A percentile compares a stretch with the other conserved stretches of the same genome.
Conservation (phyloP, 768 basidiomycete species). For the Hysterangium stoloniferum region DNA sequence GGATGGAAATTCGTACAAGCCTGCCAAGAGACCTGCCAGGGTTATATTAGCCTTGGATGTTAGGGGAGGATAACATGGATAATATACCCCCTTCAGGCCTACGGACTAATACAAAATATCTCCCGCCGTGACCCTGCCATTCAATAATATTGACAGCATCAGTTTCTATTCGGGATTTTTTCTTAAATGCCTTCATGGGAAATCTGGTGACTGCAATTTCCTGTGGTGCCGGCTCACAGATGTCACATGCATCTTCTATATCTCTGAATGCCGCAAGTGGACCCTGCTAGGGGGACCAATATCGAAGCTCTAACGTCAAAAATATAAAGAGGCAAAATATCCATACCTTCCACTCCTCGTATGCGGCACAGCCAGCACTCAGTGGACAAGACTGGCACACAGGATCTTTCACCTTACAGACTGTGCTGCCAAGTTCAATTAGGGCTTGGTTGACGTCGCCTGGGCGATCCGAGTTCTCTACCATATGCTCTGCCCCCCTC, state of each 20-base stretch:
- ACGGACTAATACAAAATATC: slow-evolving; percentile 70
- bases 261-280: slow-evolving; percentile 32
- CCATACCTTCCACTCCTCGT: slow-evolving; percentile 19
- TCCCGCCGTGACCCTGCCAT: slow-evolving; percentile 46
- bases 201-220: slow-evolving; percentile 54
- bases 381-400: slow-evolving; percentile 69
- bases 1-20: slow-evolving; percentile 78
- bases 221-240: slow-evolving; percentile 54
- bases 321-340: neutral
- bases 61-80: neutral
- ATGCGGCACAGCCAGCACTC: slow-evolving; percentile 59
- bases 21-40: slow-evolving; percentile 74
- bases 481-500: slow-evolving; percentile 65
- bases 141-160: slow-evolving; percentile 84
- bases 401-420: slow-evolving; percentile 84
- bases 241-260: slow-evolving; percentile 68
- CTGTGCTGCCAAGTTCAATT: slow-evolving; percentile 90
- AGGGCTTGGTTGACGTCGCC: slow-evolving; percentile 90
- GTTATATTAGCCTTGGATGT: neutral
- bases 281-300: slow-evolving; percentile 13
- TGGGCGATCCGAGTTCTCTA: slow-evolving; percentile 47
- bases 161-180: slow-evolving; percentile 76
- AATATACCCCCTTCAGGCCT: slow-evolving; percentile 73
- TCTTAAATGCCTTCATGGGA: slow-evolving; percentile 80
- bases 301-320: neutral